Evolutionary conservation across 225 moss, liverwort and hornwort species (phyloP).

Genomic region (Lunularia cruciata): DNA sequence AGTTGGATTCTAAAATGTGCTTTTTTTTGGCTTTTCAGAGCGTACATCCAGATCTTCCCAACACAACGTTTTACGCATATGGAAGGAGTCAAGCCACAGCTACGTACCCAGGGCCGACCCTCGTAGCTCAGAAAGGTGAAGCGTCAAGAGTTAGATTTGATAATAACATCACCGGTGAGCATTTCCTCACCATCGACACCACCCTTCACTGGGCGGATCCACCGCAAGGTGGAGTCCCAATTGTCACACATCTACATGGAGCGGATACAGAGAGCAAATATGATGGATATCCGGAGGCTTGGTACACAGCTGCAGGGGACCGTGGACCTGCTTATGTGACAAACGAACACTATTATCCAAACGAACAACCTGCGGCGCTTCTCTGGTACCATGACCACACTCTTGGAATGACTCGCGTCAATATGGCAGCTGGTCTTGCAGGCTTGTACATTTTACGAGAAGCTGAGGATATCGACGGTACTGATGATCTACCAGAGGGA

Average conservation of each 20-base stretch:
- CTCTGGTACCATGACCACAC: constrained; percentile 70
- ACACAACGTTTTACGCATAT: constrained; percentile 2
- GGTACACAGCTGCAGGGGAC: constrained; percentile 49
- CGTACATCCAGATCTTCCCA: constrained; percentile 10
- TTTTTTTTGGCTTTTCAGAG: constrained; percentile 7
- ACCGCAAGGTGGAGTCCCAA: constrained; percentile 46
- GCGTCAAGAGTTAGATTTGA: not conserved
- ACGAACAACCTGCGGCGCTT: constrained; percentile 40
- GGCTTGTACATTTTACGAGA: constrained; percentile 49
- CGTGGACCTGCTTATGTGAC: constrained; percentile 32
- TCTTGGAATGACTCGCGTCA: constrained; percentile 55
- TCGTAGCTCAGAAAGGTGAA: not conserved
- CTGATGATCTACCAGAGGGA: constrained; percentile 1
- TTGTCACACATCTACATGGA: constrained; percentile 52
- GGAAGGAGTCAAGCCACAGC: constrained; percentile 16
- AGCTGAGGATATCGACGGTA: constrained; percentile 20
- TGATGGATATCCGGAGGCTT: constrained; percentile 57
- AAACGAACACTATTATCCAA: constrained; percentile 49
- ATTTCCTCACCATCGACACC: constrained; percentile 34
- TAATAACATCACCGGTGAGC: constrained; percentile 21
- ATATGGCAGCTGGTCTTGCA: constrained; percentile 42
- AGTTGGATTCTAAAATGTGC: not conserved
- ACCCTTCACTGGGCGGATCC: constrained; percentile 57
- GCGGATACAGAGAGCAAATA: constrained; percentile 32
- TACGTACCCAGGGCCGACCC: constrained; percentile 2